Evolutionary conservation across 2,329 filamentous ascomycete genomes (phyloP), one percentile per base, ranked within the genome.

Genomic region (Fusarium sarcochroum): DNA sequence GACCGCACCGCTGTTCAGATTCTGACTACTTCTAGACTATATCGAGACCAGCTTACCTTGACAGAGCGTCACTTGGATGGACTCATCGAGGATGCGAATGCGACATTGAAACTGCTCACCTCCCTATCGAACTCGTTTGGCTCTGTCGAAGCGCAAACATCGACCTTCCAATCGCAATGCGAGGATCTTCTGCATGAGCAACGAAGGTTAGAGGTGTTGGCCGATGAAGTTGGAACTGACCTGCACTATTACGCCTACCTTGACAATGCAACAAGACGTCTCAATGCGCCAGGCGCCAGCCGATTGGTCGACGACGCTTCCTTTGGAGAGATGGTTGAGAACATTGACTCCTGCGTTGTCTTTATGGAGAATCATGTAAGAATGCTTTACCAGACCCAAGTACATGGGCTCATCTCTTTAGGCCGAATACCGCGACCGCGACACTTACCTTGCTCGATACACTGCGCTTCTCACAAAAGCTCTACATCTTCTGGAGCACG

Each of bases 221-320:
- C 94, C 4, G 89, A 97, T 70, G 91, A 94, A 60, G 91, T 99
- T 58, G 91, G 93, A 25, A 92, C 93, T 23, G 97, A 98, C 72
- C 83, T 98, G n/a, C 90, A 94, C 76, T 98, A 97, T 80, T 99
- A 99, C 78, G 89, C 92, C 20, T 98, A 97, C 76, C 86, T 99
- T 7, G 96, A 99, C 68, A 94, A 91, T 46, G 94, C 95, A 63
- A 97, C 94, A 1, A 88, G 94, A 56, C 88, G 94, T 15, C 87
- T 99, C 59, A 98, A 98, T 82, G 94, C 94, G 1, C 94, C 96
- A 0, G 94, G 94, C 1, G 94, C 95, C 20, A 90, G 93, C 48
- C 93, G 91, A 58, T 85, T 97, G 56, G 94, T 98, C 17, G 91
- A 94, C 45, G 91, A 91, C 58, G 90, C 91, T 50, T 91, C 92